Evolutionary conservation across 495 filamentous ascomycete species (phyloP), one percentile per base, ranked within the genome.

Genomic region (Ascobolus immersus): DNA sequence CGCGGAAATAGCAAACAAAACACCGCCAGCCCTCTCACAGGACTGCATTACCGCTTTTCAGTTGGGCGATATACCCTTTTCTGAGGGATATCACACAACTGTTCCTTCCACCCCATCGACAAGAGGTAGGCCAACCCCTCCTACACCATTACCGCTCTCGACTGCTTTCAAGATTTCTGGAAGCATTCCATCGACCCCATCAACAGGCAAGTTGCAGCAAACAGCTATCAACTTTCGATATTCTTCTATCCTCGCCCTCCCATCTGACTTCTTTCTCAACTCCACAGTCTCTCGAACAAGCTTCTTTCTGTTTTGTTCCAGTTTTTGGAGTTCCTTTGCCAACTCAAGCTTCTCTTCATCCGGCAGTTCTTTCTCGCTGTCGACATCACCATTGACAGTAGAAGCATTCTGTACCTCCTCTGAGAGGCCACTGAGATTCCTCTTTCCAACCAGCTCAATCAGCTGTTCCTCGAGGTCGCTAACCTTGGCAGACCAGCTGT

Each of bases 131-230:
- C 14, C 28, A 9, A 7, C 28, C 28, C 28, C 28, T 31, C 28
- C 28, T 31, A 14, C 44, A 2, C 44, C 44, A 3, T n/a, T n/a
- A n/a, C 45, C 50, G 12, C 40, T 44, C 23, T 53, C 50, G 8
- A 53, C 21, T 32, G 49, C 48, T 34, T 52, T 44, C 19, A 53
- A 19, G 26, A 53, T 48, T 12, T 53, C 50, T 1, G 50, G 51
- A 12, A 53, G 25, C 11, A 53, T 23, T 25, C 41, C 39, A 28
- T 53, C 50, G 10, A 53, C 39, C n/a, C 51, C 47, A n/a, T 53
- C 48, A 8, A 44, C 47, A 10, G 40, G 39, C 13, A 53, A 33
- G 4, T 36, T 42, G 23, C 51, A 42, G 32, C 44, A 44, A 21
- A 42, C 17, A 13, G 48, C 42, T 17, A 53, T 53, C 9, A 53